Percentiles rank a stretch among this genome's conserved stretches.
phyloP scores from a whole-genome alignment of 306 rosid genomes.

The Trichosanthes truncata region DNA sequence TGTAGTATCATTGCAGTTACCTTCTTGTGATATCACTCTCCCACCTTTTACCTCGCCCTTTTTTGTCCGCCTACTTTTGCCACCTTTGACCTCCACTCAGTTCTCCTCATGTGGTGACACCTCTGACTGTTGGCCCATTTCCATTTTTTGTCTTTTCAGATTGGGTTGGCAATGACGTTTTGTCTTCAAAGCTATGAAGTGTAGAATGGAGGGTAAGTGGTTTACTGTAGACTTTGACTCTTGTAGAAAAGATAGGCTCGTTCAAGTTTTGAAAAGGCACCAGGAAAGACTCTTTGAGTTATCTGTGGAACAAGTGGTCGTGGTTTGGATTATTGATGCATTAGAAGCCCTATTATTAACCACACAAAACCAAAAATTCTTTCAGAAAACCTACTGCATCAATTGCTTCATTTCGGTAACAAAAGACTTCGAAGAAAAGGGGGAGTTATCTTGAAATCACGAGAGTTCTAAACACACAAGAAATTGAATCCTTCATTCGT shows the following conservation, averaged over 20 bases:
- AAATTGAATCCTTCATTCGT: background rate
- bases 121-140: background rate
- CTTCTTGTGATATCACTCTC: background rate
- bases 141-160: background rate
- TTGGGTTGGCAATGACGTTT: background rate
- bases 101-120: background rate
- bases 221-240: background rate
- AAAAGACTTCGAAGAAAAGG: background rate
- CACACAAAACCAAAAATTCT: background rate
- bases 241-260: background rate
- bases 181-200: background rate
- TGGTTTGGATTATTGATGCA: background rate
- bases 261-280: background rate
- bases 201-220: background rate
- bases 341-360: background rate
- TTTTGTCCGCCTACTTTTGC: background rate
- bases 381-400: background rate
- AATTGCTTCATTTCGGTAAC: background rate
- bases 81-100: background rate
- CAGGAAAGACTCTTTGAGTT: background rate
- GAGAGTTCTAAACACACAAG: background rate
- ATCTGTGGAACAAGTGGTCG: background rate
- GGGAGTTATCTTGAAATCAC: background rate
- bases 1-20: background rate
- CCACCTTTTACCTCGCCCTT: background rate